Evolutionary conservation across 441 rosid genomes (phyloP).

Genomic region (Eruca vesicaria): DNA sequence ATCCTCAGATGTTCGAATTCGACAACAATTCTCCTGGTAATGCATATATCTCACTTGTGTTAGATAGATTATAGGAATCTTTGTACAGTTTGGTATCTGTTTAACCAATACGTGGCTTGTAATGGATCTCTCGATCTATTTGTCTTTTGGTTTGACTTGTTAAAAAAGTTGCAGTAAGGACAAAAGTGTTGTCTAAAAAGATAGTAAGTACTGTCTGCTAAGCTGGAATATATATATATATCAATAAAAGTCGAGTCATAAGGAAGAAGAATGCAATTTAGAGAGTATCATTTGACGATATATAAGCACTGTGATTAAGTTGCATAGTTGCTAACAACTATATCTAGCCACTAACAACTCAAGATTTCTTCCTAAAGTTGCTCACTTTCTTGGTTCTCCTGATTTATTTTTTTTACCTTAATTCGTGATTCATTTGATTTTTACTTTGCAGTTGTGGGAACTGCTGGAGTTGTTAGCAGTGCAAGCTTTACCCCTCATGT

Average conservation of each 20-base stretch:
- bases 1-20: conserved; percentile 49
- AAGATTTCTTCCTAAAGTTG: not conserved
- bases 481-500: conserved; percentile 86
- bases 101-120: conserved; percentile 11
- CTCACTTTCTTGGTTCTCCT: not conserved
- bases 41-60: not conserved
- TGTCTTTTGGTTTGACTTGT: conserved; percentile 22
- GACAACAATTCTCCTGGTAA: conserved; percentile 37
- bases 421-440: not conserved
- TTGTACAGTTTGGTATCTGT: conserved; percentile 3
- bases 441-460: conserved; percentile 26
- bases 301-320: not conserved
- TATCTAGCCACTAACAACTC: not conserved
- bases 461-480: conserved; percentile 60
- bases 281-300: not conserved
- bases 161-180: conserved; percentile 13
- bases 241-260: not conserved
- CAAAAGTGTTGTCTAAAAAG: conserved; percentile 19
- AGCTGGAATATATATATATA: not conserved
- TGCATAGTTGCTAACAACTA: conserved; percentile 8
- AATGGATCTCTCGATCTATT: conserved; percentile 21
- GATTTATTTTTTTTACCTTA: not conserved
- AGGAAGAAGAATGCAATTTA: not conserved
- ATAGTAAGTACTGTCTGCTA: conserved; percentile 9
- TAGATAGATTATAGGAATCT: not conserved